phyloP scores from a whole-genome alignment of 2,329 filamentous ascomycete species.

The Cordyceps cateniannulata region DNA sequence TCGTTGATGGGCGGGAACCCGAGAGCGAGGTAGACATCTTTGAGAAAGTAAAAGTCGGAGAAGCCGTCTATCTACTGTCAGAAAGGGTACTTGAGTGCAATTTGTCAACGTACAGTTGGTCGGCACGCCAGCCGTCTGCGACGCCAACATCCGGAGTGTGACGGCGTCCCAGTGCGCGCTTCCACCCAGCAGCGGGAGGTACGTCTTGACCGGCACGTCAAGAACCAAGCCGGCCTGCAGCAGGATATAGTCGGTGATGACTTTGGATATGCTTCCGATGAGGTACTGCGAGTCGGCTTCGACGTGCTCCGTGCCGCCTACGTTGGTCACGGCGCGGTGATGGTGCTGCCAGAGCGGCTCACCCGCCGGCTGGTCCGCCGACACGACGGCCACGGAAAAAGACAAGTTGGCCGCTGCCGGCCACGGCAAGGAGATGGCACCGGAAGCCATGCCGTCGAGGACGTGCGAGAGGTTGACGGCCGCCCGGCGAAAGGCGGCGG shows the following conservation, averaged over 20 bases:
- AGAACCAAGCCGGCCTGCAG: constrained; percentile 29
- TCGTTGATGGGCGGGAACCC: constrained; percentile 31
- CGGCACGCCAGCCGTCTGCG: constrained; percentile 30
- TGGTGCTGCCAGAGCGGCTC: constrained; percentile 36
- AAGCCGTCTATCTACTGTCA: constrained; percentile 22
- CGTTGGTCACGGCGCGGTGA: constrained; percentile 28
- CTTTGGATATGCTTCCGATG: constrained; percentile 34
- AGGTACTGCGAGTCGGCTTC: constrained; percentile 34
- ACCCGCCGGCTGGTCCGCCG: constrained; percentile 21
- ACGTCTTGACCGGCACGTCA: constrained; percentile 27
- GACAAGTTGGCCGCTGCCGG: constrained; percentile 31
- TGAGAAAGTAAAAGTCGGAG: constrained; percentile 32
- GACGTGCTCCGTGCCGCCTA: constrained; percentile 26
- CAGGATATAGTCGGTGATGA: constrained; percentile 31
- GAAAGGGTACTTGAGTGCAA: neutral
- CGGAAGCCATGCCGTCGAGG: constrained; percentile 25
- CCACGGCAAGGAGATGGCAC: constrained; percentile 24
- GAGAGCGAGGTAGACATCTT: constrained; percentile 26
- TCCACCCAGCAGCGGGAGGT: constrained; percentile 26
- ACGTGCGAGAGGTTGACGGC: constrained; percentile 21
- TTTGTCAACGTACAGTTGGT: constrained; percentile 27
- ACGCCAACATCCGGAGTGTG: constrained; percentile 30
- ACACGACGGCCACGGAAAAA: constrained; percentile 32
- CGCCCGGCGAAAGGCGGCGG: constrained; percentile 23
- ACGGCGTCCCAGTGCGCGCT: constrained; percentile 30